Evolutionary conservation across 345 rosid genomes (phyloP).

Genomic region (Eucalyptus pauciflora): DNA sequence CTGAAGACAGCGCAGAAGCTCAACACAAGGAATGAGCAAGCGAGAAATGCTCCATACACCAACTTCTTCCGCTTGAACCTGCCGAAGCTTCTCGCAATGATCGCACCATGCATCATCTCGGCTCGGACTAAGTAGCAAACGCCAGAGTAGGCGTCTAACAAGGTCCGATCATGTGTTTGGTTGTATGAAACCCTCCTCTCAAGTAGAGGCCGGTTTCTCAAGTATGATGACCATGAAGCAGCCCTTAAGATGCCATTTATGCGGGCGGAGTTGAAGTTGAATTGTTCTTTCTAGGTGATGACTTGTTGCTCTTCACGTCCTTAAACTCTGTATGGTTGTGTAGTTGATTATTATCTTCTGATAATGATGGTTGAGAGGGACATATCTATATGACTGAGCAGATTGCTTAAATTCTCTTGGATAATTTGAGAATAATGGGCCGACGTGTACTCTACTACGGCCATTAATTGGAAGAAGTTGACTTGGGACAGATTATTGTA

Average conservation of each 20-base stretch:
- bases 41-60: neutral
- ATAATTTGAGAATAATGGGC: neutral
- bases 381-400: neutral
- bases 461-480: neutral
- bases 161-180: neutral
- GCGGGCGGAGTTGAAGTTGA: neutral
- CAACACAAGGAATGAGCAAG: slow-evolving; percentile 5
- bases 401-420: neutral
- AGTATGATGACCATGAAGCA: neutral
- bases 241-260: neutral
- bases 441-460: neutral
- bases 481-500: neutral
- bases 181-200: neutral
- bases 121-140: neutral
- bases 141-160: neutral
- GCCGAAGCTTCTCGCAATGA: neutral
- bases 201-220: neutral
- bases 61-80: slow-evolving; percentile 4
- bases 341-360: neutral
- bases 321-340: neutral
- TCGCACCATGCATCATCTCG: neutral
- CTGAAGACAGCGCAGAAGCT: slow-evolving; percentile 3
- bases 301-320: neutral
- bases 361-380: neutral
- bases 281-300: neutral